These are phyloP conservation scores for Cystobasidiaceae sp. DNA, from an alignment of 1,284 basidiomycete species.

Conservation along the genomic window DNA sequence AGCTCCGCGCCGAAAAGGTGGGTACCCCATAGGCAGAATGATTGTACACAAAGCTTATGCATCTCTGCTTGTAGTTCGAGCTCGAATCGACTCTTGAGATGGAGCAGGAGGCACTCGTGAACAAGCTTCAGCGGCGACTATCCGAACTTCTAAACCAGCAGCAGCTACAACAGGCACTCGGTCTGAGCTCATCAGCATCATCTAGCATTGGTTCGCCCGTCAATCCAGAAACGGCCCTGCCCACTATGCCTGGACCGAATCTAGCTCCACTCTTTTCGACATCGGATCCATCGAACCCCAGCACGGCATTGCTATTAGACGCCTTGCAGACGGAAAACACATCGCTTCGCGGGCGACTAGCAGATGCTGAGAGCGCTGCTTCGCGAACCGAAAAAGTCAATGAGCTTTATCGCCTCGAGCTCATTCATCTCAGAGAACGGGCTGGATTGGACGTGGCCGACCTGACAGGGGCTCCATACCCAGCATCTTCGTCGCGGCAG, in stretches of 20 bases:
- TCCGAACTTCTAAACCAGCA: constrained; percentile 14
- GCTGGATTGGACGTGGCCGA: constrained; percentile 19
- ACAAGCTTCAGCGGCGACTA: constrained; percentile 8
- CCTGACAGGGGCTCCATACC: neutral
- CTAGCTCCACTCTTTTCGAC: neutral
- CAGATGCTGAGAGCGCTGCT: constrained; percentile 1
- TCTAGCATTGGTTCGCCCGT: constrained; percentile 4
- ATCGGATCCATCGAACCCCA: constrained; percentile 19
- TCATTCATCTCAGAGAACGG: constrained; percentile 2
- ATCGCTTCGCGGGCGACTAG: neutral
- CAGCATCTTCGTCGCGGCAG: neutral
- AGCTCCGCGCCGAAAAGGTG: constrained; percentile 29
- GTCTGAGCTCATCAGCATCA: neutral
- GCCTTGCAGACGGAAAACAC: constrained; percentile 19
- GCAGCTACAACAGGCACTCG: constrained; percentile 13
- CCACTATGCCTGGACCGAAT: constrained; percentile 15
- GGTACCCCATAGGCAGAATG: neutral
- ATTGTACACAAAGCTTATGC: too few species aligned
- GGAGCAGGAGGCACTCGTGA: constrained; percentile 27
- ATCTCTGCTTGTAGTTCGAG: constrained; percentile 14
- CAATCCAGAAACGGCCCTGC: neutral
- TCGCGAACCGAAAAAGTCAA: constrained; percentile 2
- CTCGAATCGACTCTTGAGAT: constrained; percentile 23
- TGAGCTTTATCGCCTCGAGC: constrained; percentile 15
- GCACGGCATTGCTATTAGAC: constrained; percentile 4